These are phyloP conservation scores for Mrakia gelida DNA, from an alignment of 768 basidiomycete genomes.

Conservation along the genomic window DNA sequence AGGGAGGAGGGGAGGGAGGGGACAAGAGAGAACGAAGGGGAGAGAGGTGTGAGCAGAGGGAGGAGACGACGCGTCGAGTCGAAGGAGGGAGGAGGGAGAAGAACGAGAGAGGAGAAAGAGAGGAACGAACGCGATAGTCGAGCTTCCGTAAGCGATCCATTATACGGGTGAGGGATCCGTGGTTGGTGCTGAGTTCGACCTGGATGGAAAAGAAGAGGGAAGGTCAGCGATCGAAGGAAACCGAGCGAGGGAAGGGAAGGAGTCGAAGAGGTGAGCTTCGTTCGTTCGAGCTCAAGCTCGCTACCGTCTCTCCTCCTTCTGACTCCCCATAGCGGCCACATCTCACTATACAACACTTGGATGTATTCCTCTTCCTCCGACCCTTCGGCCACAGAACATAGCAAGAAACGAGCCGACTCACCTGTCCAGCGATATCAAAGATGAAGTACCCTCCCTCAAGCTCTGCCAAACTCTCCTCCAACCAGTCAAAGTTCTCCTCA, in stretches of 20 bases:
- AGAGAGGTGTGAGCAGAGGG: neutral
- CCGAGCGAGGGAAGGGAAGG: neutral
- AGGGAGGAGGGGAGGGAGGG: no score
- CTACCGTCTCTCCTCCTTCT: neutral
- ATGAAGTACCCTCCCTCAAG: conserved; percentile 76
- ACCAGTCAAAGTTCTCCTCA: conserved; percentile 81
- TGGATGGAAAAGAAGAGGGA: neutral
- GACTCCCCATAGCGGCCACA: neutral
- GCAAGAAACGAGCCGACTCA: neutral
- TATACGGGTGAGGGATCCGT: conserved; percentile 78
- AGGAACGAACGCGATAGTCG: conserved; percentile 72
- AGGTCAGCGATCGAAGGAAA: neutral
- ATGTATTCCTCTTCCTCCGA: neutral
- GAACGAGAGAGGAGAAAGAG: no score
- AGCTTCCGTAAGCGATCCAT: conserved; percentile 64
- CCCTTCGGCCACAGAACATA: neutral
- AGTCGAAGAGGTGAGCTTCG: neutral
- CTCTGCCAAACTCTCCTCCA: conserved; percentile 52
- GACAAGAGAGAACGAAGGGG: neutral
- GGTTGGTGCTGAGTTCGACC: conserved; percentile 95
- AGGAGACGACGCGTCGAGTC: neutral
- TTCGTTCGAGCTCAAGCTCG: neutral
- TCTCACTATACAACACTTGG: no score
- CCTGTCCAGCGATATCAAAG: conserved; percentile 91
- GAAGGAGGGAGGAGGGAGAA: neutral